Conservation (phyloP, 73 alveolate species). For the Paramecium biaurelia region DNA sequence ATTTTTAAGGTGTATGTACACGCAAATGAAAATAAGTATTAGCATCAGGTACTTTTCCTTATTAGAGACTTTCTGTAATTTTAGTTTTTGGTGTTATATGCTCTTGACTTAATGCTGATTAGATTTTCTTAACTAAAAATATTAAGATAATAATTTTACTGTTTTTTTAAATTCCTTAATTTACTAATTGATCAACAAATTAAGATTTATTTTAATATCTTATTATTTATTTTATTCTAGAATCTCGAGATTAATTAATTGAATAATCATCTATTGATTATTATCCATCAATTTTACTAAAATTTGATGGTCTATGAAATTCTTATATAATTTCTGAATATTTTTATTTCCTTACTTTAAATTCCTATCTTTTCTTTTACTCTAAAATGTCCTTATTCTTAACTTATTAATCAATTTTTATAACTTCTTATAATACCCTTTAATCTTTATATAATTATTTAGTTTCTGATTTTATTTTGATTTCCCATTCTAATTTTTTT, state of each 20-base stretch:
- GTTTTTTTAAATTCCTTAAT: neutral
- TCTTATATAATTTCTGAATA: slow-evolving; percentile 6
- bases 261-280: neutral
- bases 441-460: neutral
- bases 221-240: neutral
- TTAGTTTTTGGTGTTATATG: neutral
- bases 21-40: neutral
- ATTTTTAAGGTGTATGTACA: neutral
- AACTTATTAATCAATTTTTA: neutral
- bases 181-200: neutral
- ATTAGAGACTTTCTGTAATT: neutral
- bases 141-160: neutral
- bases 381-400: neutral
- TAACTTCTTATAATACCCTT: neutral
- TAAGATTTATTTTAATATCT: neutral
- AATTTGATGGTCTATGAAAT: neutral
- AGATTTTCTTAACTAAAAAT: neutral
- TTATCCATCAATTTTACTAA: neutral
- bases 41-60: neutral
- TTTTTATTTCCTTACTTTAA: neutral
- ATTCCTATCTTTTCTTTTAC: neutral
- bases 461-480: neutral
- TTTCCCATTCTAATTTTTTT: slow-evolving; percentile 17
- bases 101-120: neutral
- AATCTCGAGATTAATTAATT: neutral